Percentiles rank a stretch among this genome's conserved stretches.
phyloP scores from a whole-genome alignment of 192 early-diverging fungal genomes.

The Umbelopsis vinacea region DNA sequence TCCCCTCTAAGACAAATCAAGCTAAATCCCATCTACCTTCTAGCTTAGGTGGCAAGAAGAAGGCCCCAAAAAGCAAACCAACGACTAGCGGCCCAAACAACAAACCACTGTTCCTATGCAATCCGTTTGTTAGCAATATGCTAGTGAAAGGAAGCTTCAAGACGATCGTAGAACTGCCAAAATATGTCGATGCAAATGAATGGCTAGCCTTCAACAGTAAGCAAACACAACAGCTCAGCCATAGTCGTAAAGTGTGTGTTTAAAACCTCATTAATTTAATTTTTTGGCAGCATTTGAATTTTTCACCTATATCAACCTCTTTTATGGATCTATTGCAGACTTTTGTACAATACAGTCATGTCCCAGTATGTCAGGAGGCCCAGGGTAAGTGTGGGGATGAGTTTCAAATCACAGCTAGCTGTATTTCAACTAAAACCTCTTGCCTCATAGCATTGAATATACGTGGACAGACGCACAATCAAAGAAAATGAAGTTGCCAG shows the following conservation, averaged over 20 bases:
- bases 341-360: constrained; percentile 86
- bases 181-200: constrained; percentile 91
- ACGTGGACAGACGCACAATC: constrained; percentile 88
- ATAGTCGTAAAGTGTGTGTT: too few species aligned
- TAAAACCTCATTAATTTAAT: background rate
- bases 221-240: background rate
- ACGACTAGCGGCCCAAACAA: constrained; percentile 29
- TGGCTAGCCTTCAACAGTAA: constrained; percentile 87
- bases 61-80: constrained; percentile 37
- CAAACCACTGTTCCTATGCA: constrained; percentile 58
- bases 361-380: constrained; percentile 85
- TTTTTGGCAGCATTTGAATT: constrained; percentile 79
- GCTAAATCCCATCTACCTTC: constrained; percentile 15
- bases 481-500: constrained; percentile 83
- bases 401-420: background rate
- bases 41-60: constrained; percentile 38
- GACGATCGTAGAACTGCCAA: constrained; percentile 86
- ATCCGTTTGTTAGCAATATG: constrained; percentile 74
- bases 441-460: constrained; percentile 71
- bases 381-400: constrained; percentile 53
- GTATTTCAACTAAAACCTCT: background rate
- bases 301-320: constrained; percentile 89
- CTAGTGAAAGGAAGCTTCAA: constrained; percentile 93
- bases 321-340: constrained; percentile 87
- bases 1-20: background rate